Conservation (phyloP, 1,284 basidiomycete species). For the Lignosus rhinocerotis region DNA sequence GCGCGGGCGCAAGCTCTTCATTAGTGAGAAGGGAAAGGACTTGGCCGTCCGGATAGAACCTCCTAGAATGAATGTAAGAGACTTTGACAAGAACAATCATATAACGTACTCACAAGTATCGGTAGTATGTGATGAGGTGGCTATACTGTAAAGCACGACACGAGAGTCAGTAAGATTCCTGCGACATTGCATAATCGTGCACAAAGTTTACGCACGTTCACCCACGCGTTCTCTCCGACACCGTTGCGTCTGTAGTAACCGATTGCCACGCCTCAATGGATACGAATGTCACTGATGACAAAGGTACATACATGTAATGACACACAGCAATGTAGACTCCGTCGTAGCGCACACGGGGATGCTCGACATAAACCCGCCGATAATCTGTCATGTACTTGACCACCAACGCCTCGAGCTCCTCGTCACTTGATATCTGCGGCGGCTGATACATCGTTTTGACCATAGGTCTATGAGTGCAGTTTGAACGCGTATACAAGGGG, state of each 20-base stretch:
- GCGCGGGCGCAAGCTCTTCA: constrained; percentile 72
- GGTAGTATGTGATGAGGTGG: constrained; percentile 82
- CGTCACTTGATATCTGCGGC: constrained; percentile 62
- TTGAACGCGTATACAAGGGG: background rate
- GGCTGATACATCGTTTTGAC: constrained; percentile 62
- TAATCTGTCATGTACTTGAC: constrained; percentile 61
- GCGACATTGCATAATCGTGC: background rate
- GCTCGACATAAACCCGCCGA: constrained; percentile 76
- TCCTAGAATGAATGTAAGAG: constrained; percentile 42
- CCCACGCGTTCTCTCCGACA: constrained; percentile 80
- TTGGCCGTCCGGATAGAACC: constrained; percentile 86
- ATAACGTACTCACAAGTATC: constrained; percentile 64
- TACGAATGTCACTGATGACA: constrained; percentile 4
- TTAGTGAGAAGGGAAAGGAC: constrained; percentile 87
- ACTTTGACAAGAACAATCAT: background rate
- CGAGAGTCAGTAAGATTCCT: constrained; percentile 6
- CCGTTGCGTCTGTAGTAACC: constrained; percentile 62
- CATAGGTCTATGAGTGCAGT: constrained; percentile 11
- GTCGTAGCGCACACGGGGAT: constrained; percentile 81
- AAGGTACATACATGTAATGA: constrained; percentile 69
- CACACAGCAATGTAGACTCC: constrained; percentile 90
- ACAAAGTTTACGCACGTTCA: constrained; percentile 57
- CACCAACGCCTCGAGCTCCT: constrained; percentile 49
- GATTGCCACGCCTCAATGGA: constrained; percentile 4
- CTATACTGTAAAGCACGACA: constrained; percentile 44